Evolutionary conservation across 1,284 basidiomycete genomes (phyloP), one percentile per base, ranked within the genome.

Genomic region (Ustilago trichophora): DNA sequence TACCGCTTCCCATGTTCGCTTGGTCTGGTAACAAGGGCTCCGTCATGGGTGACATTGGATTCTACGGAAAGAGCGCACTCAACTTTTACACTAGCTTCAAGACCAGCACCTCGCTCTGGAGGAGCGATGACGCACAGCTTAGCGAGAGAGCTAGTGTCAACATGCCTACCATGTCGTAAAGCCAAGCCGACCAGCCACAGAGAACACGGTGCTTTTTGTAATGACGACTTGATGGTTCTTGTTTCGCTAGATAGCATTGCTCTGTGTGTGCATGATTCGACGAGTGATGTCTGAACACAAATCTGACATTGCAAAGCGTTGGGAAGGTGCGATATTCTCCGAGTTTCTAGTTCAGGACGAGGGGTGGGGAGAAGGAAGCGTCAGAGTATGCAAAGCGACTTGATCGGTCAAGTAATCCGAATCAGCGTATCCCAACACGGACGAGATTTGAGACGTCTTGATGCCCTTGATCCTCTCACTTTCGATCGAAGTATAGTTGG

Each of bases 401-500:
- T 77, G 75, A 33, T 98, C 95, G 4, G 96, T 94, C 31, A 98
- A 91, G 83, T 98, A 93, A 78, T 97, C 93, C 29, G 92, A 92
- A 80, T 98, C 95, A 16, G 91, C 91, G 82, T 97, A 97, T 0
- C 93, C 95, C 33, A 98, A 83, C 9, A 93, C 80, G 64, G 89
- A 87, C 13, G 89, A 84, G 36, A 98, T 89, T 57, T 91, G 87
- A 0, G 91, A 89, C 22, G 66, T 72, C 42, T 78, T 77, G 11
- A 77, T 33, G 9, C 95, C 94, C 81, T 92, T 94, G 59, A 98
- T 90, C 59, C 89, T 87, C 52, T 87, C 86, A 66, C 97, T 93
- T 82, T 98, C 94, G 36, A 88, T 89, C 36, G 91, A 95, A 78
- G 96, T 98, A 80, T 97, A 98, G 83, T 95, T 97, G 10, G 92